Conservation (phyloP, 345 rosid genomes). For the Citrus inodora region DNA sequence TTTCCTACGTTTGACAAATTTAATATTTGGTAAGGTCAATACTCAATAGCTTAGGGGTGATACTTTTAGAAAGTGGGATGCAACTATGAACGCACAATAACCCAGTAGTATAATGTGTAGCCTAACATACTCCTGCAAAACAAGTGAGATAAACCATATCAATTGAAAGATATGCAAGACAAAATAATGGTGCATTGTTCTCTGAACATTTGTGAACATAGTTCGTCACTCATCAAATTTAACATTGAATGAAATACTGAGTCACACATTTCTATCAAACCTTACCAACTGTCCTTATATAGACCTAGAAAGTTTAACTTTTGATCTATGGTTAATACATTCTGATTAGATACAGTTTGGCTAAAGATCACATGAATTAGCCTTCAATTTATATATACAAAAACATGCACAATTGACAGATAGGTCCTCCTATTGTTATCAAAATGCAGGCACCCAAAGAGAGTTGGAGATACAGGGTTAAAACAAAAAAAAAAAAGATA, state of each 20-base stretch:
- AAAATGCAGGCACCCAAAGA: background rate
- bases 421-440: background rate
- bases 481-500: constrained; percentile 17
- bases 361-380: background rate
- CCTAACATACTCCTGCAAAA: background rate
- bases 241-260: background rate
- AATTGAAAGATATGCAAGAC: background rate
- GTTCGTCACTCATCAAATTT: too few species aligned
- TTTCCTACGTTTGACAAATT: background rate
- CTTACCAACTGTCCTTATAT: background rate
- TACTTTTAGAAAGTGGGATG: background rate
- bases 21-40: background rate
- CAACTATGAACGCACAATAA: background rate
- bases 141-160: background rate
- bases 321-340: background rate
- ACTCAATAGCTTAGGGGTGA: background rate
- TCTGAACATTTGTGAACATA: background rate
- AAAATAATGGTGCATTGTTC: background rate
- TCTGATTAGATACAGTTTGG: background rate
- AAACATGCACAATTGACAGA: background rate
- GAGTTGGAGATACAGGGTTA: constrained; percentile 1
- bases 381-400: background rate
- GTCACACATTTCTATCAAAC: background rate
- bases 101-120: background rate
- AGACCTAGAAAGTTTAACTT: background rate